Evolutionary conservation across 2,329 filamentous ascomycete genomes (phyloP).

Genomic region (Fusarium cicatricum): DNA sequence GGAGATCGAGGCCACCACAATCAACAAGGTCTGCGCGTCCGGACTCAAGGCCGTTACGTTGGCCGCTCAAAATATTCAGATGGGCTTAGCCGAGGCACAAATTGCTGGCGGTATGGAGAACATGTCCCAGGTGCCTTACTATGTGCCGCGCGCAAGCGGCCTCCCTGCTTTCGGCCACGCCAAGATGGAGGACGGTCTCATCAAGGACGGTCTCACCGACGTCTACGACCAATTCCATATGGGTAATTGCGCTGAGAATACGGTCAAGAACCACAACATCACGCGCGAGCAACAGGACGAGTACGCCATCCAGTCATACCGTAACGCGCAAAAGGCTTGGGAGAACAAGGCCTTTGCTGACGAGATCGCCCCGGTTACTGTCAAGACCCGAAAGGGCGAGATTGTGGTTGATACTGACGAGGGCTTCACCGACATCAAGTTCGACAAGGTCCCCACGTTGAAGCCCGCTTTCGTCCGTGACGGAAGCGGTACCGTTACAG

Average conservation of each 20-base stretch:
- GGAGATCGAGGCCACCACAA: slow-evolving; percentile 86
- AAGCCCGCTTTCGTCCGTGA: slow-evolving; percentile 92
- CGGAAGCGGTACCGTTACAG: slow-evolving; percentile 89
- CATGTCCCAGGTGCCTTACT: slow-evolving; percentile 95
- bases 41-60: slow-evolving; percentile 91
- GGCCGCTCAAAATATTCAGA: slow-evolving; percentile 92
- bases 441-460: slow-evolving; percentile 84
- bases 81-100: slow-evolving; percentile 87
- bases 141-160: slow-evolving; percentile 81
- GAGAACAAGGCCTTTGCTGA: slow-evolving; percentile 82
- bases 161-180: slow-evolving; percentile 87
- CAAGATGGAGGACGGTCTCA: slow-evolving; percentile 87
- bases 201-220: slow-evolving; percentile 95
- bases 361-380: slow-evolving; percentile 87
- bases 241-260: slow-evolving; percentile 96
- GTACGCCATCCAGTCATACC: slow-evolving; percentile 89
- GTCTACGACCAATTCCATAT: slow-evolving; percentile 98
- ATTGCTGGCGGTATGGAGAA: slow-evolving; percentile 98
- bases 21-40: slow-evolving; percentile 98
- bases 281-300: slow-evolving; percentile 88
- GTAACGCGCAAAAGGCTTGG: slow-evolving; percentile 91
- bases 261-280: slow-evolving; percentile 85
- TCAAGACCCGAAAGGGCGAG: slow-evolving; percentile 85
- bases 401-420: slow-evolving; percentile 83
- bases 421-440: slow-evolving; percentile 85